These are phyloP conservation scores for Warburgia ugandensis DNA, from an alignment of 164 flowering plant species.

Conservation along the genomic window DNA sequence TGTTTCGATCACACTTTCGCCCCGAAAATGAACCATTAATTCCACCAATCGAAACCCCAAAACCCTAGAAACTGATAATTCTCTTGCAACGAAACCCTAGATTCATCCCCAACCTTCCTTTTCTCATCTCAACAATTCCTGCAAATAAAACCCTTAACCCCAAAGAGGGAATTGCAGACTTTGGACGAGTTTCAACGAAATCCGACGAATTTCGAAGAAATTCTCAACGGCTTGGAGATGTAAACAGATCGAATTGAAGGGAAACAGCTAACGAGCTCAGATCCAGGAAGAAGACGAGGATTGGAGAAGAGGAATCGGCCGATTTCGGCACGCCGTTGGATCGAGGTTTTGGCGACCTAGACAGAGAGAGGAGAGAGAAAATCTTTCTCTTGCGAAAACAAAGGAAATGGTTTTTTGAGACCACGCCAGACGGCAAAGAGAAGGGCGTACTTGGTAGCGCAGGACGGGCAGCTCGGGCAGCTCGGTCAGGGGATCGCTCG, in stretches of 20 bases:
- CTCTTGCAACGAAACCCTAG: conserved; percentile 22
- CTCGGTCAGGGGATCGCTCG: conserved; percentile 14
- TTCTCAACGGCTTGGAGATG: background rate
- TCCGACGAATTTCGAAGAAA: background rate
- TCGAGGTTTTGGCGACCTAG: conserved; percentile 24
- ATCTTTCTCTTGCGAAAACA: too few species aligned
- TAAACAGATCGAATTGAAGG: conserved; percentile 15
- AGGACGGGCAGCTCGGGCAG: conserved; percentile 38
- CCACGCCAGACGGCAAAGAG: conserved; percentile 24
- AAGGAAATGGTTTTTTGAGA: conserved; percentile 6
- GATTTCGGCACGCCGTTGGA: conserved; percentile 6
- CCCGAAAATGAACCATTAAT: conserved; percentile 43
- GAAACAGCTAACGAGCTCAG: conserved; percentile 17
- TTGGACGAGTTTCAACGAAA: background rate
- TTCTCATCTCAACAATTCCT: conserved; percentile 1
- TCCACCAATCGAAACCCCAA: conserved; percentile 14
- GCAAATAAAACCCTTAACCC: conserved; percentile 8
- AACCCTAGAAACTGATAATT: conserved; percentile 13
- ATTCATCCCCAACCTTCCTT: conserved; percentile 15
- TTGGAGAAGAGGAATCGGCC: background rate
- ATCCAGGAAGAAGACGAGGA: conserved; percentile 1
- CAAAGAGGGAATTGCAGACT: background rate
- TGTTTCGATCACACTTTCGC: conserved; percentile 18
- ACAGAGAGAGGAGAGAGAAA: conserved; percentile 8
- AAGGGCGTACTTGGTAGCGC: conserved; percentile 29